A percentile compares a stretch with the other conserved stretches of the same genome.
These are phyloP conservation scores for Penicillium argentinense DNA, from an alignment of 495 filamentous ascomycete genomes.

Conservation along the genomic window DNA sequence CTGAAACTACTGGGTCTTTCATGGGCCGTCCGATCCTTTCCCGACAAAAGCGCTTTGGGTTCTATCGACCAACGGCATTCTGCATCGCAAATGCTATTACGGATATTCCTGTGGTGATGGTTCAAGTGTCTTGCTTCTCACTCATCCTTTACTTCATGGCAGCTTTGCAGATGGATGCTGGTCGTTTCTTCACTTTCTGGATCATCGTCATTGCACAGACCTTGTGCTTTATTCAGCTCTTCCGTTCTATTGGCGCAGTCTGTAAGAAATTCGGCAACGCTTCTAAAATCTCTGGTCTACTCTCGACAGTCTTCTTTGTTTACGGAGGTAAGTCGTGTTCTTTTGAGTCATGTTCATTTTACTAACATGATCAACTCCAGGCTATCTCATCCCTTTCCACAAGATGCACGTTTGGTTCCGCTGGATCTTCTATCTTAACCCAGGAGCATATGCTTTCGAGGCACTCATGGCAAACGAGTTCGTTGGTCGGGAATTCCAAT, in stretches of 20 bases:
- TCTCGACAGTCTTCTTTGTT: slow-evolving; percentile 77
- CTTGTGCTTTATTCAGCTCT: slow-evolving; percentile 72
- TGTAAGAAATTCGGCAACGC: slow-evolving; percentile 84
- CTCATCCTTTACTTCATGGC: slow-evolving; percentile 82
- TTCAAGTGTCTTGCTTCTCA: slow-evolving; percentile 68
- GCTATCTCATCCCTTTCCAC: slow-evolving; percentile 77
- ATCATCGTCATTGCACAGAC: slow-evolving; percentile 69
- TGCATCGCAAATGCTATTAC: slow-evolving; percentile 79
- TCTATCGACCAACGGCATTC: slow-evolving; percentile 75
- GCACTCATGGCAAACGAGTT: slow-evolving; percentile 92
- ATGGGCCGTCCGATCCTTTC: slow-evolving; percentile 46
- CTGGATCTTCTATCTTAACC: slow-evolving; percentile 89
- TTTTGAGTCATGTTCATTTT: slow-evolving; percentile 63
- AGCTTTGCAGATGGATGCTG: slow-evolving; percentile 62
- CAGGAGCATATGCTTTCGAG: slow-evolving; percentile 85
- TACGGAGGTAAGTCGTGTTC: slow-evolving; percentile 61
- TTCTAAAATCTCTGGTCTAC: slow-evolving; percentile 71
- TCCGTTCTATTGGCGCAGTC: slow-evolving; percentile 72
- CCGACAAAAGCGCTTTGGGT: slow-evolving; percentile 57
- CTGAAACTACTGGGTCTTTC: slow-evolving; percentile 39
- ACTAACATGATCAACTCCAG: slow-evolving; percentile 51
- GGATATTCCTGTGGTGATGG: slow-evolving; percentile 66
- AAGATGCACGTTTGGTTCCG: slow-evolving; percentile 81
- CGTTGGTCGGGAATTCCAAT: slow-evolving; percentile 71
- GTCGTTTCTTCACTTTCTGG: slow-evolving; percentile 76